phyloP scores from a whole-genome alignment of 345 rosid genomes.

The Brassica napus region Da-Ae NC_063451.1:36107501-36108000 shows the following conservation, averaged over 20 bases:
- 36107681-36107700: conserved; percentile 71
- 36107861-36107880: conserved; percentile 22
- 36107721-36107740: background rate
- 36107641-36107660: conserved; percentile 79
- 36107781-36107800: conserved; percentile 67
- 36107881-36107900: conserved; percentile 31
- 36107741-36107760: conserved; percentile 25
- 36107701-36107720: background rate
- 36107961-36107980: background rate
- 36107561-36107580: background rate
- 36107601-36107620: conserved; percentile 74
- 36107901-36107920: conserved; percentile 15
- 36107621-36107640: conserved; percentile 75
- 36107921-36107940: conserved; percentile 2
- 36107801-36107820: conserved; percentile 73
- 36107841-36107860: conserved; percentile 70
- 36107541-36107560: background rate
- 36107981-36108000: conserved; percentile 32
- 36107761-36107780: conserved; percentile 27
- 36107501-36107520: background rate
- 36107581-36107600: conserved; percentile 19
- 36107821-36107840: conserved; percentile 90
- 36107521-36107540: conserved; percentile 19
- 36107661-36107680: conserved; percentile 81
- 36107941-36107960: conserved; percentile 26